Evolutionary conservation across 768 basidiomycete genomes (phyloP), one percentile per base, ranked within the genome.

Genomic region (Lenzites betulinus): DNA sequence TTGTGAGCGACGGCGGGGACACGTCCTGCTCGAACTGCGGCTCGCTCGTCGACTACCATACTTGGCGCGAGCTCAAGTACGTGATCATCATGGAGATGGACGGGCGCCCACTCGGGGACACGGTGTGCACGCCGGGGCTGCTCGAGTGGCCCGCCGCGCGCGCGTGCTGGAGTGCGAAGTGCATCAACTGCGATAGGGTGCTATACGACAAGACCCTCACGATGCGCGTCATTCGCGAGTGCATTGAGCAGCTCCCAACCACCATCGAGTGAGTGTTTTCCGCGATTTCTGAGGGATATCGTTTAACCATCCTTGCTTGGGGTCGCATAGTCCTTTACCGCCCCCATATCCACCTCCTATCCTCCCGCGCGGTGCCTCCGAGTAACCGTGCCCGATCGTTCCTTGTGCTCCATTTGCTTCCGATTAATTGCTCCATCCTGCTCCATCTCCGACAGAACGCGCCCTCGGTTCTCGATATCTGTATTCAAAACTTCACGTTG

Each of bases 41-140:
- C 38, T 70, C 71, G 2, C 41, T 65, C 20, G 79, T 83, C 42
- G 81, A 84, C 61, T 85, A 88, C 69, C 77, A 81, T 53, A 83
- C 84, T 7, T 87, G 87, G 87, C 77, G 83, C 64, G 84, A 86
- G 68, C 76, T 88, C 56, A 88, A 87, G 67, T 77, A 82, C 64
- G 79, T 73, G 48, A 80, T 87, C 54, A 67, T 82, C 4, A 63
- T 76, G 51, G 86, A 87, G 75, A 81, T 88, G 73, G 87, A 88
- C 61, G 62, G 66, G 8, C 78, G 84, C 11, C 84, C 87, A 4
- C 71, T 81, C 16, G 87, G 86, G 5, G 87, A 88, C 66, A 83
- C 83, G 7, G 74, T 88, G 38, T 44, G 79, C 59, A 73, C 79
- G 9, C 52, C 59, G 11, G 86, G 86, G 1, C 69, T 88, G 51